Percentiles rank a stretch among this genome's conserved stretches.
These are phyloP conservation scores for Dothistroma septosporum DNA, from an alignment of 2,329 filamentous ascomycete genomes.

Conservation along the genomic window DNA sequence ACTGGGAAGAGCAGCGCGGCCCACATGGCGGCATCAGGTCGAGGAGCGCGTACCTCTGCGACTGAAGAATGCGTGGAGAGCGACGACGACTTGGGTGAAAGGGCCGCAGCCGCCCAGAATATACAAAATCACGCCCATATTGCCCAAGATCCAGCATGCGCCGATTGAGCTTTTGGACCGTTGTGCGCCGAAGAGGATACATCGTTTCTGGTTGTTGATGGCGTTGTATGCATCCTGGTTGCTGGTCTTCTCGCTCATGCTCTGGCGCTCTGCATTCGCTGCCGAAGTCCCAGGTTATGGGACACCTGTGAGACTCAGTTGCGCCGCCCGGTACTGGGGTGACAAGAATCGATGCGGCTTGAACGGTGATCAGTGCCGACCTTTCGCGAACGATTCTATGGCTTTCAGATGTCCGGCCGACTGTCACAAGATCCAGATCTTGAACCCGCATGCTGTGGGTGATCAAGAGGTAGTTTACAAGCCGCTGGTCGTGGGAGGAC, in stretches of 20 bases:
- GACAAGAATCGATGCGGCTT: slow-evolving; percentile 68
- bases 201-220: slow-evolving; percentile 57
- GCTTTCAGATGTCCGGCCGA: slow-evolving; percentile 72
- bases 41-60: slow-evolving; percentile 26
- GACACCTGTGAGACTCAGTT: slow-evolving; percentile 60
- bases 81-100: slow-evolving; percentile 44
- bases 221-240: slow-evolving; percentile 65
- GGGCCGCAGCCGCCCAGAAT: slow-evolving; percentile 47
- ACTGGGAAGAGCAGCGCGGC: slow-evolving; percentile 11
- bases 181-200: slow-evolving; percentile 56
- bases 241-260: slow-evolving; percentile 63
- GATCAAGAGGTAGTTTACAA: slow-evolving; percentile 57
- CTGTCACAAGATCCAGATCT: slow-evolving; percentile 61
- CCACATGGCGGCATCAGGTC: slow-evolving; percentile 26
- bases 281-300: slow-evolving; percentile 66
- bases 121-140: slow-evolving; percentile 50
- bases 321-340: slow-evolving; percentile 65
- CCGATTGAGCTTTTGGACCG: slow-evolving; percentile 62
- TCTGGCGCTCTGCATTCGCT: slow-evolving; percentile 58
- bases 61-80: slow-evolving; percentile 33
- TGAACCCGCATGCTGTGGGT: slow-evolving; percentile 73
- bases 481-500: slow-evolving; percentile 54
- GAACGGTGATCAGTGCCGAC: slow-evolving; percentile 69
- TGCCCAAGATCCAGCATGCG: slow-evolving; percentile 63
- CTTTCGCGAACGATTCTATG: slow-evolving; percentile 66